Evolutionary conservation across 106 monocot species (phyloP), one percentile per base, ranked within the genome.

Genomic region (Alisma plantagoaquatica): DNA sequence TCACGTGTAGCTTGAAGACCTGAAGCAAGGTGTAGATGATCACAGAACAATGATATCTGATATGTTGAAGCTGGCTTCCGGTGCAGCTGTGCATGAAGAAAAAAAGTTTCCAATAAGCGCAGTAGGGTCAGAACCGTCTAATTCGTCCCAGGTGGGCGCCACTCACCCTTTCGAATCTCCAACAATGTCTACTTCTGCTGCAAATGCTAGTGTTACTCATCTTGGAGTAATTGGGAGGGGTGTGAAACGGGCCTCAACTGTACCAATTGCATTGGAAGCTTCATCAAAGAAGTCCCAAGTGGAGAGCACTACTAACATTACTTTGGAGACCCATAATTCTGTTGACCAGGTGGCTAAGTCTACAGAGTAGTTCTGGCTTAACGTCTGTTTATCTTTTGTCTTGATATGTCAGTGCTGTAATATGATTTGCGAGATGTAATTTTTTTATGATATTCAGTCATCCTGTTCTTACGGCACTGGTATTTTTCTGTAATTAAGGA

Each of bases 161-260:
- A 38, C 35, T 38, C 6, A 38, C 35, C 14, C 57, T 43, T 89
- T 84, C 29, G 94, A 84, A 62, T 84, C 81, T 0, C 73, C 84
- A 12, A 55, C 77, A 20, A 8, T 73, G 11, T 76, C 88, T 16
- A 72, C 74, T 31, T 68, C 84, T 29, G 73, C 68, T 14, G 61
- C 74, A 17, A 71, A 62, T 52, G 68, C 62, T 31, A 51, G 51
- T 8, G 69, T 89, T 16, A 96, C 73, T 19, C 75, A 98, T 71
- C 73, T 98, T 44, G 96, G 96, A 44, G 84, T 98, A 2, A 84
- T 98, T 18, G 96, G 96, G 2, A 84, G 96, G 62, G 96, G 96
- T 9, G 56, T 89, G 10, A 98, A 98, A 49, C 69, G 96, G 24
- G 81, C 89, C 23, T 48, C 57, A 3, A 44, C 81, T 3, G 49